Base-by-base conservation (phyloP, 192 early-diverging fungal species). In the Gigaspora rosea region DNA sequence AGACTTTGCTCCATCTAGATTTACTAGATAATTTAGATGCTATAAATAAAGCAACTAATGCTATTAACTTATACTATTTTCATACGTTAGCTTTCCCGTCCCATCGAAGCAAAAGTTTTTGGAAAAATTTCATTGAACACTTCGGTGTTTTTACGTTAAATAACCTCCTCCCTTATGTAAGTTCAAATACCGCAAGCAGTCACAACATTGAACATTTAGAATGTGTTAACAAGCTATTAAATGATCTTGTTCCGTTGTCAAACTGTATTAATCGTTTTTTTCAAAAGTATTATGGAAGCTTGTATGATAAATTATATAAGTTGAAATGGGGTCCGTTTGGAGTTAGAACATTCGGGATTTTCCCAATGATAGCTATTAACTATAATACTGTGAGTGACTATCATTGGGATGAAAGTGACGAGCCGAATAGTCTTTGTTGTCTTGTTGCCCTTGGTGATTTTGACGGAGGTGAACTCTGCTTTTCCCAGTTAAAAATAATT, bases 401-500 rank as follows among this genome's bases (percentile, higher is more conserved):
- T 56, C 22, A 71, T 46, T 71, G 50, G 49, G 22, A 71, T 54
- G 27, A 51, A n/a, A 51, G 32, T 56, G 70, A 71, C 27, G 70
- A 54, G 16, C 10, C 12, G 18, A 71, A 71, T 71, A 13, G 51
- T 71, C 52, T 71, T 9, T 71, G 70, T 71, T 56, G 49, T 56
- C 41, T 71, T 11, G 51, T 41, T 41, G 36, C 36, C 5, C 36
- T 41, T 41, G 36, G 36, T 41, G 36, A 41, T 41, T 41, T 41
- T 46, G 51, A 71, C 12, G 69, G 50, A 71, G 69, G 69, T 35
- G 69, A 71, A 71, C 50, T 71, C 12, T 71, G 69, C 32, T 71
- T 71, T 41, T 49, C 49, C 6, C 69, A 71, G 51, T 49, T 71
- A 6, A 50, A 71, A 33, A 71, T 71, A 22, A 52, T 71, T 5